These are phyloP conservation scores for Cladosporium oxysporum DNA, from an alignment of 2,329 filamentous ascomycete species.

Conservation along the genomic window DNA sequence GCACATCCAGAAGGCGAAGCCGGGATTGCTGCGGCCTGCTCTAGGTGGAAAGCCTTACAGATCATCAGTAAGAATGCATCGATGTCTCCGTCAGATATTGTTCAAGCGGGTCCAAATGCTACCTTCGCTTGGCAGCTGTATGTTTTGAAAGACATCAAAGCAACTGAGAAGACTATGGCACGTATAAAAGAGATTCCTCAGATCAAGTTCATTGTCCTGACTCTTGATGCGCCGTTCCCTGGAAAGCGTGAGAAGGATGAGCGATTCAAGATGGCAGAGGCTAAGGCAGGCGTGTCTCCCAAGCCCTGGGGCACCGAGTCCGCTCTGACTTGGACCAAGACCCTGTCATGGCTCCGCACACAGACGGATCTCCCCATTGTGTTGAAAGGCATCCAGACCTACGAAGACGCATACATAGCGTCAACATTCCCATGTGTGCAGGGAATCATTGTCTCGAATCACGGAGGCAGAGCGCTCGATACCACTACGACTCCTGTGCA, in stretches of 20 bases:
- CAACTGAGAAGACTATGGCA: slow-evolving; percentile 43
- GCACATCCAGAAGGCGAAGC: slow-evolving; percentile 39
- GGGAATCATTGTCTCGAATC: slow-evolving; percentile 56
- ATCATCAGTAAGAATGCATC: slow-evolving; percentile 33
- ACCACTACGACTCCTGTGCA: slow-evolving; percentile 54
- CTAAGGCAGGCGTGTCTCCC: not conserved
- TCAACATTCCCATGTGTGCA: slow-evolving; percentile 47
- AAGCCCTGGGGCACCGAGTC: not conserved
- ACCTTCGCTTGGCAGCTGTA: slow-evolving; percentile 63
- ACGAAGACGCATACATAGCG: slow-evolving; percentile 51
- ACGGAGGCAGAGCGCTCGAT: slow-evolving; percentile 55
- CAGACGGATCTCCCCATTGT: slow-evolving; percentile 61
- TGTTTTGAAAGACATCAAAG: slow-evolving; percentile 57
- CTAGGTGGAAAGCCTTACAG: slow-evolving; percentile 29
- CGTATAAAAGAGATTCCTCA: slow-evolving; percentile 22
- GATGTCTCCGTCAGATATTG: slow-evolving; percentile 34
- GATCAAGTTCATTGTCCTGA: slow-evolving; percentile 59
- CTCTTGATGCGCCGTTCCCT: slow-evolving; percentile 59
- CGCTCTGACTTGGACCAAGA: not conserved
- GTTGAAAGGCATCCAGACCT: slow-evolving; percentile 60
- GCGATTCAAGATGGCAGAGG: slow-evolving; percentile 24
- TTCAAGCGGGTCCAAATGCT: slow-evolving; percentile 28
- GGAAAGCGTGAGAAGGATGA: slow-evolving; percentile 57
- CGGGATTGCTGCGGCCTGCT: slow-evolving; percentile 34
- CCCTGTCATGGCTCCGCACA: not conserved